Percentiles rank a stretch among this genome's conserved stretches.
phyloP scores from a whole-genome alignment of 2,329 filamentous ascomycete species.

The Verticillium tricorpus region DNA sequence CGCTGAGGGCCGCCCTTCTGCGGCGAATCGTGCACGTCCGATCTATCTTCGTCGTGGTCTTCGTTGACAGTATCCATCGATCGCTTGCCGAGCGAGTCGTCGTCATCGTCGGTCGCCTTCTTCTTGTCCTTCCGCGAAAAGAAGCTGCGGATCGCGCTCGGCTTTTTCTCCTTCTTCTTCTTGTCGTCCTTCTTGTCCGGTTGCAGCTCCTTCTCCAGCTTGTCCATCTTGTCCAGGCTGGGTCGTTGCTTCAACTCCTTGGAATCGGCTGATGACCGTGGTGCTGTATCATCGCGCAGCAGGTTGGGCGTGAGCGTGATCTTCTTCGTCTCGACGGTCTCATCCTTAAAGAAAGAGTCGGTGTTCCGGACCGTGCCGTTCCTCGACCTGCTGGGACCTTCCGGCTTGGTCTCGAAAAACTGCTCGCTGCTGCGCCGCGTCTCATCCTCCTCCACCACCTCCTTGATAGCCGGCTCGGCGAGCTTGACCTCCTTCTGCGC shows the following conservation, averaged over 20 bases:
- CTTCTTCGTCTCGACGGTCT: conserved; percentile 91
- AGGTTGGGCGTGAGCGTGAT: conserved; percentile 94
- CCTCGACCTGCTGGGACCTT: conserved; percentile 59
- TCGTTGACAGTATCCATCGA: conserved; percentile 52
- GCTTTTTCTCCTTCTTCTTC: conserved; percentile 64
- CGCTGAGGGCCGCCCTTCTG: conserved; percentile 48
- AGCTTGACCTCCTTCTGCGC: conserved; percentile 30
- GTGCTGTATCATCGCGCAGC: conserved; percentile 68
- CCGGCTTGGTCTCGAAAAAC: conserved; percentile 50
- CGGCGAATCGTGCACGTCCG: conserved; percentile 39
- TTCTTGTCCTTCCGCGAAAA: conserved; percentile 62
- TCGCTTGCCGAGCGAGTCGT: conserved; percentile 57
- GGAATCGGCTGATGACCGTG: conserved; percentile 49
- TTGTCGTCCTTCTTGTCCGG: conserved; percentile 71
- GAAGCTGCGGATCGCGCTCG: conserved; percentile 53
- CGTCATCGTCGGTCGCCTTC: conserved; percentile 50
- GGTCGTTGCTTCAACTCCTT: conserved; percentile 51
- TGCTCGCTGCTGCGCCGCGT: conserved; percentile 59
- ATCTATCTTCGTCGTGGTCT: conserved; percentile 38
- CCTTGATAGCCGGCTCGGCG: conserved; percentile 21
- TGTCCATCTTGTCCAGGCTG: conserved; percentile 72
- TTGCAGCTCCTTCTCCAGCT: conserved; percentile 47
- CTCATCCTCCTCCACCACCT: conserved; percentile 30
- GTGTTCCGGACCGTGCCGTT: conserved; percentile 88
- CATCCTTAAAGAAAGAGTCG: conserved; percentile 97